Percentiles rank a stretch among this genome's conserved stretches.
phyloP scores from a whole-genome alignment of 768 basidiomycete genomes.

The Russula abietina region DNA sequence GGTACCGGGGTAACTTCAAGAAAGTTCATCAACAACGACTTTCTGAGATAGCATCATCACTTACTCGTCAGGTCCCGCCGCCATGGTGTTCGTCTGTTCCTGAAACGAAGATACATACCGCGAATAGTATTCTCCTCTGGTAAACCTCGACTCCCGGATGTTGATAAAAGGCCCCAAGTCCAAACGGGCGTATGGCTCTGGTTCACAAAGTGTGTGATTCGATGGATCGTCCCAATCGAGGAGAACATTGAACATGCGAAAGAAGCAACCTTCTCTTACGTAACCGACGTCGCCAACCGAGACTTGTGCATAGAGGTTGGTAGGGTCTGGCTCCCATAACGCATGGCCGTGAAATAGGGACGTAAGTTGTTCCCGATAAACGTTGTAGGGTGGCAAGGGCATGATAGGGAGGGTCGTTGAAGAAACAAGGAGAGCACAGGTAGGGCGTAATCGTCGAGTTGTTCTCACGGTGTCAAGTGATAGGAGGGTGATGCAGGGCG shows the following conservation, averaged over 20 bases:
- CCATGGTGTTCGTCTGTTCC: neutral
- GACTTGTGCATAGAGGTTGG: constrained; percentile 21
- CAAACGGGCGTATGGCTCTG: neutral
- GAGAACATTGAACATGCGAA: constrained; percentile 21
- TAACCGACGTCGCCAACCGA: constrained; percentile 25
- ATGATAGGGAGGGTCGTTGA: neutral
- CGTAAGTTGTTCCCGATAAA: constrained; percentile 24
- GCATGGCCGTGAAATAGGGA: constrained; percentile 22
- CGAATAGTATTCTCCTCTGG: neutral
- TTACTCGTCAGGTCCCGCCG: neutral
- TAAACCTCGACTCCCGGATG: neutral
- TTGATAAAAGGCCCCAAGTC: neutral
- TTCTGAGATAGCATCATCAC: neutral
- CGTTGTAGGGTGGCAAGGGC: constrained; percentile 13
- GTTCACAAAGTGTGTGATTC: neutral
- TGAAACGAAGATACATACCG: neutral
- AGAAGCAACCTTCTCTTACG: constrained; percentile 22
- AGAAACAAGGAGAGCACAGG: neutral
- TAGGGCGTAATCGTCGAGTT: neutral
- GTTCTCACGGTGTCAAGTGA: neutral
- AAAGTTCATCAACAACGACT: neutral
- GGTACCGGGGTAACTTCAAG: neutral
- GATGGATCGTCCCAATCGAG: constrained; percentile 11
- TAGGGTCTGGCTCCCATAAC: constrained; percentile 25
- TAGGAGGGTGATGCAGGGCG: neutral